Conservation (phyloP, 2,329 filamentous ascomycete genomes). For the Byssothecium circinans region DNA sequence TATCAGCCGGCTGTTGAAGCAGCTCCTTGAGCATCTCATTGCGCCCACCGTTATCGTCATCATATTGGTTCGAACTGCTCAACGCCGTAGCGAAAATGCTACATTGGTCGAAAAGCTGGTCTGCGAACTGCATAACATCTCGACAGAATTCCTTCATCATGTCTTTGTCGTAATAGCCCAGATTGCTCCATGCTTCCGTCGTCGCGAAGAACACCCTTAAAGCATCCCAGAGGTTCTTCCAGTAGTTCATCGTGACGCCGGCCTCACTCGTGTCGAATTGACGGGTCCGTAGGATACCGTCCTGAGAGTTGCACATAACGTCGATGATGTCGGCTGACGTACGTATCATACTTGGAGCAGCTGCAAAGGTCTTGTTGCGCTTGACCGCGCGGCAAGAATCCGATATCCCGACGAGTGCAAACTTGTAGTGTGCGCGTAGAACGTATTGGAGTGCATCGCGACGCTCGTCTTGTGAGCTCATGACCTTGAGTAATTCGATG, state of each 20-base stretch:
- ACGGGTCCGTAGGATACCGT: conserved; percentile 62
- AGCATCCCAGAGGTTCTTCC: conserved; percentile 81
- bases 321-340: conserved; percentile 64
- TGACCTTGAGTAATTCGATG: conserved; percentile 78
- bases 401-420: conserved; percentile 59
- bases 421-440: conserved; percentile 58
- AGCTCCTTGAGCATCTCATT: conserved; percentile 54
- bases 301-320: conserved; percentile 64
- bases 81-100: conserved; percentile 77
- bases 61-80: conserved; percentile 38
- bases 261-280: conserved; percentile 63
- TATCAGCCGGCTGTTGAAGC: conserved; percentile 64
- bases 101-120: conserved; percentile 81
- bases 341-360: conserved; percentile 62
- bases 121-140: conserved; percentile 91
- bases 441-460: conserved; percentile 64
- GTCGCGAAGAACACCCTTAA: conserved; percentile 79
- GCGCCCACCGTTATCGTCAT: conserved; percentile 42
- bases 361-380: conserved; percentile 60
- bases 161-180: conserved; percentile 67
- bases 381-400: conserved; percentile 60
- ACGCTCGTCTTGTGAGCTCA: conserved; percentile 69
- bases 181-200: conserved; percentile 79
- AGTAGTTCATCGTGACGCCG: conserved; percentile 72
- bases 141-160: conserved; percentile 91